Conservation (phyloP, 2,329 filamentous ascomycete genomes). For the Fusarium virguliforme region DNA sequence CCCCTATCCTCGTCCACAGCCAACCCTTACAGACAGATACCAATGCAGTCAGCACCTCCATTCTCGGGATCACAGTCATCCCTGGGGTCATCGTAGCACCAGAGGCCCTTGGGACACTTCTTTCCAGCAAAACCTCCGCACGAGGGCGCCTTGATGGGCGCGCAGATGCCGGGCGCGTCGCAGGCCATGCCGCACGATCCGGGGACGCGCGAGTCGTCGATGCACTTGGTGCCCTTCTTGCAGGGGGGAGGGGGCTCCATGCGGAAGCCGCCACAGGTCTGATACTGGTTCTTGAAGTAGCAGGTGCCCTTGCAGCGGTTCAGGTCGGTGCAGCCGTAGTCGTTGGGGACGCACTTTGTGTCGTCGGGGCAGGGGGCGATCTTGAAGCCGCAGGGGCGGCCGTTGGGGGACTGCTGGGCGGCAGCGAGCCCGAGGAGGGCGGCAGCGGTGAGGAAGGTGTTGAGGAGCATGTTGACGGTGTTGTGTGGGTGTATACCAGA, state of each 20-base stretch:
- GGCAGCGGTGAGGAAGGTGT: conserved; percentile 41
- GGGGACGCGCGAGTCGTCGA: conserved; percentile 55
- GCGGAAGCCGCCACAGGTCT: conserved; percentile 54
- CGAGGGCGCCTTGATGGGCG: conserved; percentile 38
- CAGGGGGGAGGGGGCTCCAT: conserved; percentile 48
- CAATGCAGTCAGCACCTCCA: conserved; percentile 53
- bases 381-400: conserved; percentile 50
- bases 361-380: conserved; percentile 51
- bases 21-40: conserved; percentile 51
- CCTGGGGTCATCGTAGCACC: conserved; percentile 52
- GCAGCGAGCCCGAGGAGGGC: conserved; percentile 39
- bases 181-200: conserved; percentile 55
- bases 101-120: conserved; percentile 49
- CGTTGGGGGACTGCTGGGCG: conserved; percentile 26
- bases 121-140: conserved; percentile 52
- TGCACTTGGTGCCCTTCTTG: conserved; percentile 48
- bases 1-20: not conserved
- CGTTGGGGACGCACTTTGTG: conserved; percentile 49
- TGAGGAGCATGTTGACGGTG: conserved; percentile 45
- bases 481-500: not conserved
- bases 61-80: conserved; percentile 51
- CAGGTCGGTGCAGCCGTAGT: conserved; percentile 46
- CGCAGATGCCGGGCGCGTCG: conserved; percentile 56
- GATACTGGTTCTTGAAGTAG: conserved; percentile 52
- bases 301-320: conserved; percentile 53